phyloP scores from a whole-genome alignment of 805 yeast genomes.

The Pachysolen tannophilus region DNA sequence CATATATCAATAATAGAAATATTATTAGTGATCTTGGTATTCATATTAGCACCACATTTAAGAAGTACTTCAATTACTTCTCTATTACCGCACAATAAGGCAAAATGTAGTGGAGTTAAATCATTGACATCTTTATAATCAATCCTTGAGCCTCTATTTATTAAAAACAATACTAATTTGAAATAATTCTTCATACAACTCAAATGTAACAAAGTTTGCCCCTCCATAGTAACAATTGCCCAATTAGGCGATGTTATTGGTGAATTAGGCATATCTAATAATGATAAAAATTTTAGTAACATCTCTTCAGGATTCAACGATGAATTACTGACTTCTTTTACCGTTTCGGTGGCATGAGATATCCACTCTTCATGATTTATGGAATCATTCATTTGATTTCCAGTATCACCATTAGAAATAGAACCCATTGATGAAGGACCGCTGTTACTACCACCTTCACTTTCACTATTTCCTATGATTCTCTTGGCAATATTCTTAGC shows the following conservation, averaged over 20 bases:
- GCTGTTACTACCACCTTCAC: conserved; percentile 13
- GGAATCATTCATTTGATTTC: neutral
- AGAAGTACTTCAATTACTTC: conserved; percentile 54
- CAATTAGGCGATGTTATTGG: conserved; percentile 58
- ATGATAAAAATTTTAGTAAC: conserved; percentile 39
- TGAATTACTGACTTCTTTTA: conserved; percentile 36
- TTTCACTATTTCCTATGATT: conserved; percentile 56
- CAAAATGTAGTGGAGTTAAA: conserved; percentile 81
- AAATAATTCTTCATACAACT: conserved; percentile 71
- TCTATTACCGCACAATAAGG: conserved; percentile 67
- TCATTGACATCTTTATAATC: conserved; percentile 76
- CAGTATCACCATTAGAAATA: conserved; percentile 12
- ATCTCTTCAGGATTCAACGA: conserved; percentile 41
- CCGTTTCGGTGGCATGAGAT: conserved; percentile 43
- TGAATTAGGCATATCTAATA: conserved; percentile 61
- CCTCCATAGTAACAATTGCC: conserved; percentile 73
- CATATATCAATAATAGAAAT: conserved; percentile 32
- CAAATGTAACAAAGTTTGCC: conserved; percentile 83
- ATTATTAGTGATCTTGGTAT: conserved; percentile 44
- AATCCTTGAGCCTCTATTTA: conserved; percentile 56
- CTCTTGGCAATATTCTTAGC: conserved; percentile 90
- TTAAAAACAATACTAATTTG: conserved; percentile 51
- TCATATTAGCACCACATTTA: conserved; percentile 55
- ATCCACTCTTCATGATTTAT: conserved; percentile 36
- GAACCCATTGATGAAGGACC: conserved; percentile 13